Evolutionary conservation across 495 filamentous ascomycete species (phyloP).

Genomic region (Letharia columbiana): DNA sequence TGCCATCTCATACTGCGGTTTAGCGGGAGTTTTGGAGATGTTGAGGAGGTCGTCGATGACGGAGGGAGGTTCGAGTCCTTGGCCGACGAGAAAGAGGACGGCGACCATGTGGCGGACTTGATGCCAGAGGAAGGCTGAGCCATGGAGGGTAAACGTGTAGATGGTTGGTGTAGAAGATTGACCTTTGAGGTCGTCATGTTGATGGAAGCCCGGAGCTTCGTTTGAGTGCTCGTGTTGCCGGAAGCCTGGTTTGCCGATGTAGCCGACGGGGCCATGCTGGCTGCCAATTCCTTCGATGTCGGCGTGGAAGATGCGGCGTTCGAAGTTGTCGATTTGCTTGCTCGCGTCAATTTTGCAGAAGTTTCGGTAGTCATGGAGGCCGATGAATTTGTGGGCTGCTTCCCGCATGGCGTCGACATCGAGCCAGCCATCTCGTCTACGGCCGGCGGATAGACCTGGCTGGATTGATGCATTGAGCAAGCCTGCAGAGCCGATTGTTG

Average conservation of each 20-base stretch:
- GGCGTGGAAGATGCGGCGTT: constrained; percentile 63
- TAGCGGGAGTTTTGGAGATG: constrained; percentile 53
- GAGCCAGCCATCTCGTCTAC: constrained; percentile 49
- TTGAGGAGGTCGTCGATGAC: constrained; percentile 68
- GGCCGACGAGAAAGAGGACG: constrained; percentile 83
- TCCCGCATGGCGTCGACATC: constrained; percentile 79
- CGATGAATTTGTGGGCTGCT: constrained; percentile 70
- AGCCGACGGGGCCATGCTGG: constrained; percentile 29
- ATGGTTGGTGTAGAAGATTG: constrained; percentile 46
- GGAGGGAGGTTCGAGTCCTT: constrained; percentile 69
- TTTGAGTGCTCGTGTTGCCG: constrained; percentile 17
- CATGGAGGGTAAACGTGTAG: constrained; percentile 77
- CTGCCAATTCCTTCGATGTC: constrained; percentile 61
- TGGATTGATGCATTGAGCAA: constrained; percentile 11
- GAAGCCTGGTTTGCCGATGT: constrained; percentile 7
- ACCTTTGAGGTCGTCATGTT: background rate
- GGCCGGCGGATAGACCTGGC: constrained; percentile 5
- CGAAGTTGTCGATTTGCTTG: constrained; percentile 79
- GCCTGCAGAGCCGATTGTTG: constrained; percentile 38
- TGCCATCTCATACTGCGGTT: constrained; percentile 84
- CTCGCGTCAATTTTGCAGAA: constrained; percentile 84
- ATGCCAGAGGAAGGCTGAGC: constrained; percentile 96
- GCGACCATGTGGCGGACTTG: constrained; percentile 89
- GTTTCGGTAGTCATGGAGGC: constrained; percentile 89
- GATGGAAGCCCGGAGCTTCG: constrained; percentile 15